Conservation (phyloP, 306 rosid genomes). For the Vicia sativa region DNA sequence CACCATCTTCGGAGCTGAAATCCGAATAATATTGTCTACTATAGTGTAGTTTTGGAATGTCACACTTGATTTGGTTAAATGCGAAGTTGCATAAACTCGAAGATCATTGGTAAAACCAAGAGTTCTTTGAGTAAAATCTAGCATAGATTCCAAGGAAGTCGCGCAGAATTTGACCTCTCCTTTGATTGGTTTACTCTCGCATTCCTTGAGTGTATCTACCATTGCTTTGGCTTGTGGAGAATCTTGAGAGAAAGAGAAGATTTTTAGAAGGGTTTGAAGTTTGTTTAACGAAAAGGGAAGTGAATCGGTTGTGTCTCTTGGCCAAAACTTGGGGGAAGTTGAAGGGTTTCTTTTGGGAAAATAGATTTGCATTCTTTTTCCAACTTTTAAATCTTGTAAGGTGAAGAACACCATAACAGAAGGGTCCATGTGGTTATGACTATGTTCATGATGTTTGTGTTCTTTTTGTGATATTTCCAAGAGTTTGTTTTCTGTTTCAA, state of each 20-base stretch:
- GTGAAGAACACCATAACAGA: slow-evolving; percentile 67
- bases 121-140: slow-evolving; percentile 49
- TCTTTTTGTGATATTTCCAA: neutral
- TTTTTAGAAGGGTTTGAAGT: slow-evolving; percentile 53
- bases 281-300: slow-evolving; percentile 63
- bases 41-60: slow-evolving; percentile 72
- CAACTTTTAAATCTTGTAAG: slow-evolving; percentile 52
- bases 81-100: slow-evolving; percentile 49
- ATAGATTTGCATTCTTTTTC: slow-evolving; percentile 60
- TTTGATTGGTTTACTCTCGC: slow-evolving; percentile 62
- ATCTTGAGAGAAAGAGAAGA: slow-evolving; percentile 51
- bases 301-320: slow-evolving; percentile 53
- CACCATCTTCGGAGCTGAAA: slow-evolving; percentile 65
- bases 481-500: neutral
- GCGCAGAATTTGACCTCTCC: slow-evolving; percentile 78
- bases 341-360: slow-evolving; percentile 73
- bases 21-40: slow-evolving; percentile 43
- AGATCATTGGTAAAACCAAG: slow-evolving; percentile 38
- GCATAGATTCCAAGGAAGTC: slow-evolving; percentile 77
- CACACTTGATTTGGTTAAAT: slow-evolving; percentile 51
- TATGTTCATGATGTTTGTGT: slow-evolving; percentile 4
- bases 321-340: slow-evolving; percentile 55
- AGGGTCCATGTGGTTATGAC: slow-evolving; percentile 46
- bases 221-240: slow-evolving; percentile 79
- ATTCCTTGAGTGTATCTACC: slow-evolving; percentile 57